These are phyloP conservation scores for Naumovozyma baii DNA, from an alignment of 805 yeast genomes.

Conservation along the genomic window DNA sequence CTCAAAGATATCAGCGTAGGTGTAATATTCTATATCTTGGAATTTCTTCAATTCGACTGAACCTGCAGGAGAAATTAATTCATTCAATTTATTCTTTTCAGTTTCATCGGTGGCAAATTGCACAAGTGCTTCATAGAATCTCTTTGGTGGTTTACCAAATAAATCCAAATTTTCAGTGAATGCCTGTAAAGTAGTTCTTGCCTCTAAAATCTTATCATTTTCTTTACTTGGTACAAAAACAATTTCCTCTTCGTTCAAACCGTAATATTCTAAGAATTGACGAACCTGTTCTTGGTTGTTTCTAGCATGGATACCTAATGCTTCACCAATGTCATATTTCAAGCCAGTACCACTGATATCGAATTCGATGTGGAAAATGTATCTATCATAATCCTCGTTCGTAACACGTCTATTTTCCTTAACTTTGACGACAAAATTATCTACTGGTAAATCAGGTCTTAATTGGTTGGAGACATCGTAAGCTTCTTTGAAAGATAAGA, in stretches of 20 bases:
- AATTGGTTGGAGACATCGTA: slow-evolving; percentile 46
- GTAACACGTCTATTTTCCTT: slow-evolving; percentile 88
- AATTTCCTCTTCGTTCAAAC: slow-evolving; percentile 56
- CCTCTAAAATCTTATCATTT: slow-evolving; percentile 45
- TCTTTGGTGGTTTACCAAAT: slow-evolving; percentile 92
- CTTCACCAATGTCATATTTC: slow-evolving; percentile 91
- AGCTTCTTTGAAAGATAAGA: slow-evolving; percentile 74
- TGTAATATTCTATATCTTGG: slow-evolving; percentile 73
- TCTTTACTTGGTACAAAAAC: slow-evolving; percentile 67
- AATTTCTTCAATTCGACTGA: slow-evolving; percentile 74
- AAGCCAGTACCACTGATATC: slow-evolving; percentile 86
- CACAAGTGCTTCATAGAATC: slow-evolving; percentile 79
- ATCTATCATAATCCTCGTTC: slow-evolving; percentile 80
- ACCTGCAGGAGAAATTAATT: slow-evolving; percentile 67
- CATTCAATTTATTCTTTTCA: slow-evolving; percentile 53
- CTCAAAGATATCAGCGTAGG: slow-evolving; percentile 72
- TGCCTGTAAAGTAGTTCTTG: slow-evolving; percentile 74
- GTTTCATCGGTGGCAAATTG: slow-evolving; percentile 58
- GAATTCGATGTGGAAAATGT: slow-evolving; percentile 93
- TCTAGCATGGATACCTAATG: slow-evolving; percentile 89
- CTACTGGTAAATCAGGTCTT: slow-evolving; percentile 84
- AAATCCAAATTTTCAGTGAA: slow-evolving; percentile 74
- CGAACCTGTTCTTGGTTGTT: slow-evolving; percentile 58
- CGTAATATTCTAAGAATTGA: slow-evolving; percentile 61
- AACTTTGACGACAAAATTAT: slow-evolving; percentile 79